A percentile compares a stretch with the other conserved stretches of the same genome.
phyloP scores from a whole-genome alignment of 768 basidiomycete genomes.

The Cystobasidium ongulense region DNA sequence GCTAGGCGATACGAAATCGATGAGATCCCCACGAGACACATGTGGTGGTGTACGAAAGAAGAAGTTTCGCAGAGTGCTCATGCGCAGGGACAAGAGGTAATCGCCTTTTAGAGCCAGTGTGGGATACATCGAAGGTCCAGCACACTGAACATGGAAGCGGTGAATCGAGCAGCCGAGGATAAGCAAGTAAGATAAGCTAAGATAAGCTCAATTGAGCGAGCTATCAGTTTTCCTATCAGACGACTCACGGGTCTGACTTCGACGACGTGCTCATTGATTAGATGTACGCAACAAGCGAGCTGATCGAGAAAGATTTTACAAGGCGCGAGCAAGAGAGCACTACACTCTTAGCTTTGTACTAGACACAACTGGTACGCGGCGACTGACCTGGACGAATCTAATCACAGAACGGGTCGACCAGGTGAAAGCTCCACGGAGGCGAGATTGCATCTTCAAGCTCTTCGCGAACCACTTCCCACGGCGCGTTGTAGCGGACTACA shows the following conservation, averaged over 20 bases:
- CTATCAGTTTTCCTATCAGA: neutral
- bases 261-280: constrained; percentile 27
- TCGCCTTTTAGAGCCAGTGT: constrained; percentile 15
- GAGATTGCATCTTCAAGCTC: neutral
- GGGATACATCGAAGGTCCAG: constrained; percentile 29
- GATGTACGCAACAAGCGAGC: constrained; percentile 16
- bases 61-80: constrained; percentile 9
- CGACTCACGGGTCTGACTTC: constrained; percentile 19
- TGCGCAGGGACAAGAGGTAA: constrained; percentile 12
- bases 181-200: too few species aligned
- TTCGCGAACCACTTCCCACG: too few species aligned
- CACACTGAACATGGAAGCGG: constrained; percentile 12
- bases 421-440: neutral
- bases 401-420: neutral
- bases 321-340: too few species aligned
- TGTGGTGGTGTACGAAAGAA: constrained; percentile 4
- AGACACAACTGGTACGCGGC: neutral
- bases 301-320: neutral
- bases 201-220: neutral
- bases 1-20: constrained; percentile 20
- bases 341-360: neutral
- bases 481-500: too few species aligned
- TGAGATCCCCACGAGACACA: constrained; percentile 25
- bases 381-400: neutral
- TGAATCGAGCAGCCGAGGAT: neutral